A percentile compares a stretch with the other conserved stretches of the same genome.
These are phyloP conservation scores for Saccharomyces mikatae DNA, from an alignment of 805 yeast genomes.

Conservation along the genomic window DNA sequence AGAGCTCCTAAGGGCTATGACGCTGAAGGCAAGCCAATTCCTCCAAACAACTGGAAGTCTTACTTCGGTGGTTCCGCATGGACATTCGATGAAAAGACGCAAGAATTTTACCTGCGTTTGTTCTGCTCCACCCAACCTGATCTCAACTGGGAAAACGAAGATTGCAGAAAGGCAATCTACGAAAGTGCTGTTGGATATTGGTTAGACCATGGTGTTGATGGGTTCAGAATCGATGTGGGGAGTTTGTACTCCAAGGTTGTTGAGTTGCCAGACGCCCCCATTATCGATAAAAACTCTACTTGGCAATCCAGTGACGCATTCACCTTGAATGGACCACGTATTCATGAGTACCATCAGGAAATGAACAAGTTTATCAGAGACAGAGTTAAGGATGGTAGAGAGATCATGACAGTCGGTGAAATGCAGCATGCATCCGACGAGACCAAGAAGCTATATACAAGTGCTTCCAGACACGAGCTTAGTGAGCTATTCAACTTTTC, in stretches of 20 bases:
- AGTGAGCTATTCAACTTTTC: constrained; percentile 1
- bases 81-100: constrained; percentile 46
- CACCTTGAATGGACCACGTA: constrained; percentile 43
- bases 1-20: constrained; percentile 41
- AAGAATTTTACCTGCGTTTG: constrained; percentile 47
- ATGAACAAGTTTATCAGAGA: constrained; percentile 37
- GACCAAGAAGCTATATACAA: not conserved
- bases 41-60: constrained; percentile 52
- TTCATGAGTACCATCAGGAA: constrained; percentile 51
- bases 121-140: constrained; percentile 53
- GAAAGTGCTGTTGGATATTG: constrained; percentile 43
- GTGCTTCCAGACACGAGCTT: constrained; percentile 3
- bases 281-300: constrained; percentile 34
- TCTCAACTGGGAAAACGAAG: constrained; percentile 50
- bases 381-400: constrained; percentile 16
- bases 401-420: constrained; percentile 3
- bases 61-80: constrained; percentile 50
- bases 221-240: constrained; percentile 28
- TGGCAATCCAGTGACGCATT: constrained; percentile 34
- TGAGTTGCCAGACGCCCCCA: constrained; percentile 42
- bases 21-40: constrained; percentile 41
- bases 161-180: constrained; percentile 31
- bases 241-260: constrained; percentile 44
- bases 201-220: constrained; percentile 50
- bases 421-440: not conserved